phyloP scores from a whole-genome alignment of 345 rosid species.

The Turnera subulata region DNA sequence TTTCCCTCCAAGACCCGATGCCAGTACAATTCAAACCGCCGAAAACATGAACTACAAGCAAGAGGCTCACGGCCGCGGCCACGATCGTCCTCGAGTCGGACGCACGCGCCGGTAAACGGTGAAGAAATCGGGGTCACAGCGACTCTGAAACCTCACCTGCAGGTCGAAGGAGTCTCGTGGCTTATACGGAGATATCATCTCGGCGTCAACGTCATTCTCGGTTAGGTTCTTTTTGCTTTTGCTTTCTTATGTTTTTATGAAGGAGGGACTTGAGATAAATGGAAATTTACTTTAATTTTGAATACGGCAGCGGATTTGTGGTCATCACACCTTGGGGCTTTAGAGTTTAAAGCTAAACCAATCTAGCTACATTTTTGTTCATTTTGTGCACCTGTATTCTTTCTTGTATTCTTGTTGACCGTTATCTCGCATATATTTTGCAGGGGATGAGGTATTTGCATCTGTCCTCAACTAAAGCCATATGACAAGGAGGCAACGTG shows the following conservation, averaged over 20 bases:
- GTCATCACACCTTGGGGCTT: too few species aligned
- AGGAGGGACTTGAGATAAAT: not conserved
- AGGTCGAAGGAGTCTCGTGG: conserved; percentile 75
- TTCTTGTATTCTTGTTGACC: not conserved
- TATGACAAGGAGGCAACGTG: too few species aligned
- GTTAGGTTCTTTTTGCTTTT: conserved; percentile 32
- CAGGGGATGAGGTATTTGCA: conserved; percentile 81
- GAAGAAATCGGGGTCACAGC: conserved; percentile 55
- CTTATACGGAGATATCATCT: conserved; percentile 57
- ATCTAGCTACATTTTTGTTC: too few species aligned
- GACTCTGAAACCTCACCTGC: conserved; percentile 69
- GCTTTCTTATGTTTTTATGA: too few species aligned
- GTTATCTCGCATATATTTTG: conserved; percentile 19
- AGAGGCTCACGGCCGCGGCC: conserved; percentile 60
- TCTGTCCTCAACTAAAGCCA: too few species aligned
- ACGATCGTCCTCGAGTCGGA: conserved; percentile 41
- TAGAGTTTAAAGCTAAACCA: too few species aligned
- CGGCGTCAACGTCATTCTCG: conserved; percentile 80
- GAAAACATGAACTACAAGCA: conserved; percentile 56
- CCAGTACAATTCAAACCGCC: not conserved
- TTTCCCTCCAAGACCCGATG: conserved; percentile 3
- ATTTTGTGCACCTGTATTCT: conserved; percentile 23
- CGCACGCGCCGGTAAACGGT: conserved; percentile 21
- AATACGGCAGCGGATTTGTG: too few species aligned
- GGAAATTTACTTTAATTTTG: not conserved